Evolutionary conservation across 164 flowering plant genomes (phyloP).

Genomic region (Piper betle): DNA sequence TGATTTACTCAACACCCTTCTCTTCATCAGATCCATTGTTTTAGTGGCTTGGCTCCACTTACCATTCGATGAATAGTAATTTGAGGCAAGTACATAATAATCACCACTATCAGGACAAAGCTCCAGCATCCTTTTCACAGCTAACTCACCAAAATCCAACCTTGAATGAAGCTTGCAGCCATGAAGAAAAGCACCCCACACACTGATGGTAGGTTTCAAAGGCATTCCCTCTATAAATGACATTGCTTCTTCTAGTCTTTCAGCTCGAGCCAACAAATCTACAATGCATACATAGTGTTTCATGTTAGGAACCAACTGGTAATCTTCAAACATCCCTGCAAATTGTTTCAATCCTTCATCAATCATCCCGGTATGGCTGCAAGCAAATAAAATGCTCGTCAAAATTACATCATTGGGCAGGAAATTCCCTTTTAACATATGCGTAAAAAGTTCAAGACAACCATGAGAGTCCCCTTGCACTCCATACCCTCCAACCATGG

Average conservation of each 20-base stretch:
- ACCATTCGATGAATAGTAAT: constrained; percentile 46
- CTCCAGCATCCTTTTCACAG: constrained; percentile 38
- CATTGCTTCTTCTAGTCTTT: constrained; percentile 57
- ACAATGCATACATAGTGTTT: constrained; percentile 77
- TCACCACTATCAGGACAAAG: constrained; percentile 41
- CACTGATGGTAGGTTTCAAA: constrained; percentile 28
- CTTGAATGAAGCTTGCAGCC: constrained; percentile 56
- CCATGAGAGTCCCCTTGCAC: constrained; percentile 40
- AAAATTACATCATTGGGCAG: constrained; percentile 53
- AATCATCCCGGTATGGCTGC: constrained; percentile 65
- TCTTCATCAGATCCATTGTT: constrained; percentile 47
- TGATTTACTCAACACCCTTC: constrained; percentile 38
- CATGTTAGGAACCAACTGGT: constrained; percentile 37
- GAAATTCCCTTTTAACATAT: constrained; percentile 43
- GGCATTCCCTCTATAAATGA: constrained; percentile 54
- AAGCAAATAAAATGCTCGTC: constrained; percentile 49
- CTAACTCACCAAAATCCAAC: constrained; percentile 55
- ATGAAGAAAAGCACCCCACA: constrained; percentile 62
- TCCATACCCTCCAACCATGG: constrained; percentile 68
- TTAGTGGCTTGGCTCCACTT: constrained; percentile 40
- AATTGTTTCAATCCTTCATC: constrained; percentile 53
- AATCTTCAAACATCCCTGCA: constrained; percentile 33
- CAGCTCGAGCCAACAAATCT: constrained; percentile 58
- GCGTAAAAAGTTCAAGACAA: constrained; percentile 33
- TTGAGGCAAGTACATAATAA: constrained; percentile 48